Conservation (phyloP, 2,329 filamentous ascomycete genomes). For the Penicillium sp. region DNA sequence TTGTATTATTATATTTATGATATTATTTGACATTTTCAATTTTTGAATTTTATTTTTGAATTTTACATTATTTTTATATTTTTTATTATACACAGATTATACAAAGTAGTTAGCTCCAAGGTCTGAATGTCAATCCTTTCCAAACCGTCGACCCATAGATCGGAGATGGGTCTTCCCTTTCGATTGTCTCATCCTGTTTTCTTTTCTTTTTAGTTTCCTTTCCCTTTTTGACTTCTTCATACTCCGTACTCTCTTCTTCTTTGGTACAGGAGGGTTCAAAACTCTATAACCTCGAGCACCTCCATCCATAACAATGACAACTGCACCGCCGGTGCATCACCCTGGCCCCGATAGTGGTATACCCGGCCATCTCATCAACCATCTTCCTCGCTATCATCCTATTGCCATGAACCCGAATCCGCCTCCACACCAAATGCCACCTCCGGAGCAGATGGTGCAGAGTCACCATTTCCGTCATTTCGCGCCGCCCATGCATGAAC, state of each 20-base stretch:
- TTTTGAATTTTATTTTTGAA: not conserved
- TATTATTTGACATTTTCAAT: slow-evolving; percentile 6
- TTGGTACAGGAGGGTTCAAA: not conserved
- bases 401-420: slow-evolving; percentile 44
- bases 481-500: slow-evolving; percentile 33
- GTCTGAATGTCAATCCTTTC: slow-evolving; percentile 26
- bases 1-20: no score
- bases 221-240: slow-evolving; percentile 11
- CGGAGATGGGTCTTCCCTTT: slow-evolving; percentile 22
- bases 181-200: slow-evolving; percentile 20
- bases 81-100: slow-evolving; percentile 14
- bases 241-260: slow-evolving; percentile 3
- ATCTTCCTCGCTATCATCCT: slow-evolving; percentile 41
- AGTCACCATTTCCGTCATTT: slow-evolving; percentile 36
- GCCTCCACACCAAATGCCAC: slow-evolving; percentile 33
- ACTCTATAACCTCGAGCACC: slow-evolving; percentile 1
- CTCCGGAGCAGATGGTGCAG: slow-evolving; percentile 35
- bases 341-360: slow-evolving; percentile 34
- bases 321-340: slow-evolving; percentile 38
- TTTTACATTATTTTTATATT: not conserved
- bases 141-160: slow-evolving; percentile 29
- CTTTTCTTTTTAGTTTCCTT: slow-evolving; percentile 11
- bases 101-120: slow-evolving; percentile 10
- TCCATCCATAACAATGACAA: slow-evolving; percentile 34
- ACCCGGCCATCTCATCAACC: slow-evolving; percentile 31